These are phyloP conservation scores for Podosphaera leucotricha DNA, from an alignment of 2,329 filamentous ascomycete genomes.

Conservation along the genomic window DNA sequence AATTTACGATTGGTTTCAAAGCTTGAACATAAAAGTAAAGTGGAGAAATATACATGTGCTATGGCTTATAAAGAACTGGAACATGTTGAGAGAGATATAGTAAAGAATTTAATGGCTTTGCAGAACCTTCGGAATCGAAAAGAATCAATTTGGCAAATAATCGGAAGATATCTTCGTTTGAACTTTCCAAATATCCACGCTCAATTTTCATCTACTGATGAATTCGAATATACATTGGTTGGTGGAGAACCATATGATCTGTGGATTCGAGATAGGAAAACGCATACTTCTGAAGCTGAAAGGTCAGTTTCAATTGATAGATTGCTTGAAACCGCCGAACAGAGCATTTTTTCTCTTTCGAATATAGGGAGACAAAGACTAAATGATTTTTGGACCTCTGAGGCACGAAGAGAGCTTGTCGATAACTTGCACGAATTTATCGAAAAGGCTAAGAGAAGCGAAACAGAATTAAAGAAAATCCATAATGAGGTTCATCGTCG, in stretches of 20 bases:
- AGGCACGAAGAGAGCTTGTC: constrained; percentile 2
- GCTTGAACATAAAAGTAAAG: constrained; percentile 4
- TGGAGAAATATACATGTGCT: constrained; percentile 4
- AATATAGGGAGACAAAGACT: constrained; percentile 3
- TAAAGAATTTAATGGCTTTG: constrained; percentile 1
- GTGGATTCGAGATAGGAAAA: constrained; percentile 2
- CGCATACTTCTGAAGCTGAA: not conserved
- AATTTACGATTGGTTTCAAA: constrained; percentile 8
- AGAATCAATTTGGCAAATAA: constrained; percentile 3
- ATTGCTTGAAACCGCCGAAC: not conserved
- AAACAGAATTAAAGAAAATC: not conserved
- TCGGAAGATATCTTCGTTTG: constrained; percentile 3
- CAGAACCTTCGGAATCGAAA: constrained; percentile 2
- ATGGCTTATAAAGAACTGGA: constrained; percentile 4
- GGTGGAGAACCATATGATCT: constrained; percentile 6
- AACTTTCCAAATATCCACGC: constrained; percentile 4
- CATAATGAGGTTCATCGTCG: constrained; percentile 4
- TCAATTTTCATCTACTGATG: constrained; percentile 6
- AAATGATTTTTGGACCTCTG: constrained; percentile 3
- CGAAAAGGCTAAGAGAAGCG: not conserved
- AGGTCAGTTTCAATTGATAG: not conserved
- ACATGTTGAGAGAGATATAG: constrained; percentile 2
- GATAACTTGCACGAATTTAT: constrained; percentile 1
- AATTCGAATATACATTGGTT: constrained; percentile 6
- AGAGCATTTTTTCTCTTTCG: constrained; percentile 3